Base-by-base conservation (phyloP, 148 eudicot species). In the Linanthus parryae region DNA sequence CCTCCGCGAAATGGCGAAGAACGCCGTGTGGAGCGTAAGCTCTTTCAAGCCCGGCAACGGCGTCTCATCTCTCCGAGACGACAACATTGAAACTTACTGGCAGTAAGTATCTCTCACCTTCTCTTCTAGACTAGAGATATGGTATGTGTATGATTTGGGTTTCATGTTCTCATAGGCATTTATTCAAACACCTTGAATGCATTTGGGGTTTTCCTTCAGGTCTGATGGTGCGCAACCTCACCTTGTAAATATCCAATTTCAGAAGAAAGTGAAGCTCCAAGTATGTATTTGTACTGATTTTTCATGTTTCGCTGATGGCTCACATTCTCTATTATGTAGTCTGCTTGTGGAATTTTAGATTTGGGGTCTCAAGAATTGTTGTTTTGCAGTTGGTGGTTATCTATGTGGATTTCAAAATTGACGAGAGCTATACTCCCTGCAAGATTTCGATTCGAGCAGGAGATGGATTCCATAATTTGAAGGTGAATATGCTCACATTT, bases 161-260 rank as follows among this genome's bases (percentile, higher is more conserved):
- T 30, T 1, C 28, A 9, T 21, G 31, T 20, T 9, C 10, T 20
- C 14, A 17, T 26, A 22, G 19, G 47, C 31, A 44, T 43, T 4
- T 15, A 22, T 13, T 1, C 30, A 53, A 47, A 47, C 18, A 39
- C 42, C 23, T 39, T 38, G 17, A 46, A 15, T 54, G n/a, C 37
- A 16, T 3, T 66, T 21, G 13, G 27, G n/a, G 54, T 67, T 45
- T 44, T 30, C 1, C 42, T 65, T 50, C 64, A 86, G 97, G 56
- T 91, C 95, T 7, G 95, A 91, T 69, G 98, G 95, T 49, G 84
- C 87, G 5, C 98, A 91, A 53, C 98, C 98, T 60, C 98, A 86
- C 66, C 76, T 83, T 36, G 90, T 86, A 6, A 91, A 91, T 62
- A 81, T 91, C 65, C 98, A 91, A 46, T 91, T 91, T 69, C 98